Evolutionary conservation across 805 yeast species (phyloP).

Genomic region (Priceomyces medius): DNA sequence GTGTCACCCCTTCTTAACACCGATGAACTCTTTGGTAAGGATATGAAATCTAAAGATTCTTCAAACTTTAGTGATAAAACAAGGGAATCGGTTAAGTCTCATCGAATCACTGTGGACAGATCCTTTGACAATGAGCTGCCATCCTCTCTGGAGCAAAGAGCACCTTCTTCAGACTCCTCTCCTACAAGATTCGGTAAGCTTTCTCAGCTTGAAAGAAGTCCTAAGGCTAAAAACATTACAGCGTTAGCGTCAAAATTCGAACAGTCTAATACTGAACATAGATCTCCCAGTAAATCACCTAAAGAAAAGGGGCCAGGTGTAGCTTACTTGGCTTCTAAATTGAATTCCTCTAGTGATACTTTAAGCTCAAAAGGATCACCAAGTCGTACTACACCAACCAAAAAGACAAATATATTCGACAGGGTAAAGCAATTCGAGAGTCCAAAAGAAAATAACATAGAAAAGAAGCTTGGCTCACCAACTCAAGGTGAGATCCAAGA

Average conservation of each 20-base stretch:
- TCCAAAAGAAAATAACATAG: background rate
- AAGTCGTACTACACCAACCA: conserved; percentile 20
- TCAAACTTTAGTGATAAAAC: background rate
- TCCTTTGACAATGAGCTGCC: background rate
- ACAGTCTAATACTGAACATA: background rate
- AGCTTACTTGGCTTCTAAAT: conserved; percentile 27
- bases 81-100: background rate
- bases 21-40: conserved; percentile 1
- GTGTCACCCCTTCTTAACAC: conserved; percentile 2
- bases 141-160: background rate
- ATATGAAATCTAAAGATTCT: background rate
- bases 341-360: conserved; percentile 18
- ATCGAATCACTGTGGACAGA: background rate
- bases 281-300: conserved; percentile 2
- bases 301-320: conserved; percentile 6
- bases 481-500: background rate
- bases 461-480: background rate
- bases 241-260: conserved; percentile 25
- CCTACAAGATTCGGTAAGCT: background rate
- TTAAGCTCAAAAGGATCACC: conserved; percentile 15
- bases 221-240: conserved; percentile 16
- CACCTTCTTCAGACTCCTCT: background rate
- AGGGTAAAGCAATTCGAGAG: conserved; percentile 37
- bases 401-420: conserved; percentile 27
- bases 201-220: conserved; percentile 3